Base-by-base conservation (phyloP, 257 asterid species). In the Gynochthodes officinalis region DNA sequence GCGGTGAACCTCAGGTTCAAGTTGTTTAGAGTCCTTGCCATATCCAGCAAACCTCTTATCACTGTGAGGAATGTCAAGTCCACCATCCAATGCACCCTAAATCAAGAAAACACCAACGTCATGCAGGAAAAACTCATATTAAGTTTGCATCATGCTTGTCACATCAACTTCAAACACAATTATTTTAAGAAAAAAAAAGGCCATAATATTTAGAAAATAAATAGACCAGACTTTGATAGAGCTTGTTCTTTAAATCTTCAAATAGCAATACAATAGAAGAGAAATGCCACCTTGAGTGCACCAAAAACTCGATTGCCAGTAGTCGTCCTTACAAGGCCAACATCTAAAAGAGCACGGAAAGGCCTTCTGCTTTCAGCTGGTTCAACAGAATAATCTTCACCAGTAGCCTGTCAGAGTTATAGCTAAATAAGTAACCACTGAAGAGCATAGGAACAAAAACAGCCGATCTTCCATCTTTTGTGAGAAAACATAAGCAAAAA, bases 291-390 rank as follows among this genome's bases (percentile, higher is more conserved):
- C 96, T 89, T 89, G 39, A 93, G 97, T 6, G 96, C 97, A 77
- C 97, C 98, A 69, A 91, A 91, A 42, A 93, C 88, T 43, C 96
- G 90, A 76, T 93, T 91, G 2, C 98, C 97, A 0, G 98, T 91
- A 28, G 97, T 93, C 21, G 98, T 93, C 57, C 76, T 78, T n/a
- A 93, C 0, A 66, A 91, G 98, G 28, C 98, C 98, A 75, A 91
- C 98, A 78, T 91, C 97, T 50, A 93, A 81, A 61, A 93, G 97
- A 7, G 96, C 97, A 71, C 98, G 96, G 89, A 93, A 91, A 1
- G 97, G 98, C 84, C 97, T 89, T 80, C 98, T 86, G 80, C 67
- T 83, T 21, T 93, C 97, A 49, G 88, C 87, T 21, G 94, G 96
- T 72, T 93, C 98, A 67, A 93, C 97, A 8, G 96, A 87, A 76